phyloP scores from a whole-genome alignment of 1,139 yeast genomes.

The Taphrina populina region DNA sequence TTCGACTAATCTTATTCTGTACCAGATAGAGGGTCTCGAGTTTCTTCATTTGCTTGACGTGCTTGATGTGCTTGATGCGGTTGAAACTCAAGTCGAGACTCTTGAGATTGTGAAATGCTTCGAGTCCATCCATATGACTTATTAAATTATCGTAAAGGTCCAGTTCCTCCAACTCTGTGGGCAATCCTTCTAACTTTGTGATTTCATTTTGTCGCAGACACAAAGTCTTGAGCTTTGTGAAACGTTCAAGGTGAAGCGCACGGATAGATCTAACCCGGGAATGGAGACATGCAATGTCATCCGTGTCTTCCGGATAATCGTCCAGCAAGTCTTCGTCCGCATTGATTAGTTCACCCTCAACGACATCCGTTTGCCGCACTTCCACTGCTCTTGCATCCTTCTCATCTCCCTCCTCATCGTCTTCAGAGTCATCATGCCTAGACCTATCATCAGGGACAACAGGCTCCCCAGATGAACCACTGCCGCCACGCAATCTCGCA shows the following conservation, averaged over 20 bases:
- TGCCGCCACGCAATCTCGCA: slow-evolving; percentile 10
- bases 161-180: slow-evolving; percentile 65
- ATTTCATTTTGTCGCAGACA: slow-evolving; percentile 84
- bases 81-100: slow-evolving; percentile 85
- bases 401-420: slow-evolving; percentile 6
- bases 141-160: slow-evolving; percentile 92
- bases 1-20: slow-evolving; percentile 77
- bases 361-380: slow-evolving; percentile 7
- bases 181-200: slow-evolving; percentile 66
- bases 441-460: neutral
- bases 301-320: slow-evolving; percentile 26
- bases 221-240: slow-evolving; percentile 47
- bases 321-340: slow-evolving; percentile 30
- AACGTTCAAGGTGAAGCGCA: slow-evolving; percentile 17
- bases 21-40: slow-evolving; percentile 76
- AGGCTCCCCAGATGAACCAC: too few relatives aligned
- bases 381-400: neutral
- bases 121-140: slow-evolving; percentile 64
- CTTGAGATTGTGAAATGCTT: slow-evolving; percentile 47
- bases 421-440: neutral
- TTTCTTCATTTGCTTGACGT: slow-evolving; percentile 62
- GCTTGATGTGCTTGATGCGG: slow-evolving; percentile 81
- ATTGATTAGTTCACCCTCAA: slow-evolving; percentile 20
- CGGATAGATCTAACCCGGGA: slow-evolving; percentile 23
- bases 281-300: slow-evolving; percentile 20